Percentiles rank a stretch among this genome's conserved stretches.
Conservation (phyloP, 2,329 filamentous ascomycete species). For the Colletotrichum truncatum region DNA sequence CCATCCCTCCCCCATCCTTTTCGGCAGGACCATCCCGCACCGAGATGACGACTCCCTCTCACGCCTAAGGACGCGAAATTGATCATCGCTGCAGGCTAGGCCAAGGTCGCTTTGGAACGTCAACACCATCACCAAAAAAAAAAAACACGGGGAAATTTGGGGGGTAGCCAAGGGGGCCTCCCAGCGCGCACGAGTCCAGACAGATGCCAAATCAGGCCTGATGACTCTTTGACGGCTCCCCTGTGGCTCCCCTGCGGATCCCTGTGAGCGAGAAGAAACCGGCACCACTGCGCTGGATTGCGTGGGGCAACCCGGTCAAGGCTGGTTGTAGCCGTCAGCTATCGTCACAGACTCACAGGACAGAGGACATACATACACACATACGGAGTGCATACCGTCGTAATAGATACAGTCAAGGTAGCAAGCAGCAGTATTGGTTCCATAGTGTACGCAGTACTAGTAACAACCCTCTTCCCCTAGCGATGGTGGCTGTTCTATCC, state of each 20-base stretch:
- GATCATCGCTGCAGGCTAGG: conserved; percentile 19
- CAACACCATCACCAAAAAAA: conserved; percentile 7
- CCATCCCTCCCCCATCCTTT: background rate
- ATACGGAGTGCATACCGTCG: too few species aligned
- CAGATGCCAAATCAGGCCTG: conserved; percentile 14
- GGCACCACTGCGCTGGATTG: conserved; percentile 25
- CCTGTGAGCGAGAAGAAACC: conserved; percentile 28
- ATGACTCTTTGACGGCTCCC: conserved; percentile 24
- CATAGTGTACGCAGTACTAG: too few species aligned
- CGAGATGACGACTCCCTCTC: conserved; percentile 26
- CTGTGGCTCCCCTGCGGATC: background rate
- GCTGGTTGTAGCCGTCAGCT: background rate
- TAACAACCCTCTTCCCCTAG: too few species aligned
- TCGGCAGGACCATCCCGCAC: too few species aligned
- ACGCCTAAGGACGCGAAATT: conserved; percentile 17
- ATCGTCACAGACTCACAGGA: background rate
- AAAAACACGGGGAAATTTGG: conserved; percentile 25
- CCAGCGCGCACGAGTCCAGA: background rate
- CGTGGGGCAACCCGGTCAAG: conserved; percentile 10
- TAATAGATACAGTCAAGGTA: too few species aligned
- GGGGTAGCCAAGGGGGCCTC: conserved; percentile 1
- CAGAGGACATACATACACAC: too few species aligned
- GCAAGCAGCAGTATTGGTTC: too few species aligned
- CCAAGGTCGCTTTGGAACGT: conserved; percentile 1
- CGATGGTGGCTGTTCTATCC: too few species aligned